Percentiles rank a stretch among this genome's conserved stretches.
These are phyloP conservation scores for Limnomonas spitsbergensis DNA, from an alignment of 139 green algal genomes.

Conservation along the genomic window DNA sequence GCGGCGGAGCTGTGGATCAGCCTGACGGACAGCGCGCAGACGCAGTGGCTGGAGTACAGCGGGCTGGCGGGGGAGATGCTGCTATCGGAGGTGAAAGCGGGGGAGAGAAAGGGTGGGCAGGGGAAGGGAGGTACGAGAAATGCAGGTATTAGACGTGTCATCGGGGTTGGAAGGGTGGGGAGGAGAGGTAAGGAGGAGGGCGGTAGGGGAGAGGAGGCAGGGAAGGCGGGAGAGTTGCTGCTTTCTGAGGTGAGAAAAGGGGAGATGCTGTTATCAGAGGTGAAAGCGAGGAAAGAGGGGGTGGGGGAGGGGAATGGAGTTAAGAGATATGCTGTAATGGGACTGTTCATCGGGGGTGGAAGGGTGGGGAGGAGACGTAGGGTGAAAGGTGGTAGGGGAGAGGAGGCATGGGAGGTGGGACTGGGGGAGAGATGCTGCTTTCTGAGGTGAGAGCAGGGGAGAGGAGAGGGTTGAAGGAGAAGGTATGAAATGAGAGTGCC, in stretches of 20 bases:
- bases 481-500: background rate
- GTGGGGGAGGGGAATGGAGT: no score
- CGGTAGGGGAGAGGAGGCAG: background rate
- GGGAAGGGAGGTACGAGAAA: no score
- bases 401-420: no score
- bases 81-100: constrained; percentile 38
- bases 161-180: background rate
- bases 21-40: constrained; percentile 62
- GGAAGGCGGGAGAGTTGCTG: no score
- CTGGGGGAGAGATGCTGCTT: constrained; percentile 39
- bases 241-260: constrained; percentile 20
- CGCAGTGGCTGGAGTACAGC: constrained; percentile 42
- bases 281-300: background rate
- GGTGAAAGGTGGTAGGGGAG: background rate
- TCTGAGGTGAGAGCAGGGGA: constrained; percentile 17
- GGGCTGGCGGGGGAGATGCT: constrained; percentile 22
- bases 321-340: no score
- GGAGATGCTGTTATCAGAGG: constrained; percentile 40
- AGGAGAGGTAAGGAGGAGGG: background rate
- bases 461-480: constrained; percentile 38
- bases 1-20: constrained; percentile 77
- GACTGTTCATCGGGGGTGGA: background rate
- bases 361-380: background rate
- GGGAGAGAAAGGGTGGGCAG: background rate
- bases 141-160: no score